Evolutionary conservation across 768 basidiomycete species (phyloP), one percentile per base, ranked within the genome.

Genomic region (Fomitopsis pulvina): DNA sequence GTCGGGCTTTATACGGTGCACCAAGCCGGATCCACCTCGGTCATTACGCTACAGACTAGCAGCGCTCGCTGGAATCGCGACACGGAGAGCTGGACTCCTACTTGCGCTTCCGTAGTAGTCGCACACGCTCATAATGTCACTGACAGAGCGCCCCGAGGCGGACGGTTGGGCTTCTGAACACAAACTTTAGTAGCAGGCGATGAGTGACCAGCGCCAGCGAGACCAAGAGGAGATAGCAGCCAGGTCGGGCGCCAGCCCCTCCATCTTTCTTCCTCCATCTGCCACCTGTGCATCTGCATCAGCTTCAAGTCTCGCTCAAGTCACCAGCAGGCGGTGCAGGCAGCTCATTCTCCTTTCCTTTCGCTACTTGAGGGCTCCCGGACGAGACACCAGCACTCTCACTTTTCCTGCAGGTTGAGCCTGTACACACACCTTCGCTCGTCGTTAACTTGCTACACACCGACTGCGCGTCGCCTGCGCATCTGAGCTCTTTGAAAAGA

Each of bases 361-460:
- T 37, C 14, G 34, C 18, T 37, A 12, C 7, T 18, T 18, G 34
- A 37, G 34, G 34, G 34, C 34, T 41, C 25, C n/a, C n/a, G n/a
- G n/a, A n/a, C n/a, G 18, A 7, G 4, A 18, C 30, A 6, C 6
- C 29, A 18, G 18, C 45, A 34, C 32, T 46, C 25, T 37, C 20
- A 5, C 38, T 38, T 26, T 40, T 38, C 6, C 14, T 46, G 11
- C 49, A 52, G 55, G 54, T 55, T 59, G 59, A 29, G 57, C 59
- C 59, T 57, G 50, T 22, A 27, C 20, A n/a, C n/a, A n/a, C n/a
- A n/a, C 39, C 22, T 43, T 11, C 25, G 16, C 20, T 42, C 47
- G 29, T 25, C 28, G 11, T 18, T 14, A 37, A 30, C 34, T 24
- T 25, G 18, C 37, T 50, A n/a, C 41, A 18, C 28, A 40, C 47